Evolutionary conservation across 345 rosid species (phyloP).

Genomic region (Raphanus raphanistrum): DNA sequence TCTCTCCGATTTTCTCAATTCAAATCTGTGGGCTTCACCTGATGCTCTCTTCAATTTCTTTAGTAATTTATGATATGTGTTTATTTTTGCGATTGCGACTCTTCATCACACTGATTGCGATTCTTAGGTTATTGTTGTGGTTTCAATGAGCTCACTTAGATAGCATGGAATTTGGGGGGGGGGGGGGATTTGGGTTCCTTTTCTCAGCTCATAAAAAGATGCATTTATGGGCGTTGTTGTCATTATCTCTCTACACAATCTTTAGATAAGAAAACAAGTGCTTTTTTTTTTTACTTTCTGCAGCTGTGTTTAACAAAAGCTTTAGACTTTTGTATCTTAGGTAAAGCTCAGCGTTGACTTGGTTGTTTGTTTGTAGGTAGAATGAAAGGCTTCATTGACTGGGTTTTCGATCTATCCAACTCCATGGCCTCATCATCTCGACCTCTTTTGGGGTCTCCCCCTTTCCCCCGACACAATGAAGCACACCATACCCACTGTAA

Average conservation of each 20-base stretch:
- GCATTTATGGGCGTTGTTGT: background rate
- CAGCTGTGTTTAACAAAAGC: background rate
- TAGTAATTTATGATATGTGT: background rate
- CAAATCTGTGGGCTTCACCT: background rate
- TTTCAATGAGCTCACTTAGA: background rate
- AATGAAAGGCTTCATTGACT: conserved; percentile 85
- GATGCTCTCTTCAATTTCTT: background rate
- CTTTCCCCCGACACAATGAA: conserved; percentile 42
- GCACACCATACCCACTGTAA: conserved; percentile 49
- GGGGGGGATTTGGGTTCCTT: background rate
- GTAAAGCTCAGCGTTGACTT: background rate
- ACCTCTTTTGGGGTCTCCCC: conserved; percentile 54
- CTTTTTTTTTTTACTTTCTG: background rate
- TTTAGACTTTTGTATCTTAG: background rate
- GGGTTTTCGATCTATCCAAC: conserved; percentile 62
- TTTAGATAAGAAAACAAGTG: background rate
- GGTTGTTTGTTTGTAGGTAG: conserved; percentile 7
- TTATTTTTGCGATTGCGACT: background rate
- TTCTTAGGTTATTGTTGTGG: background rate
- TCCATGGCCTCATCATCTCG: conserved; percentile 63
- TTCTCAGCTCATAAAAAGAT: background rate
- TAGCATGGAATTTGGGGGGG: background rate
- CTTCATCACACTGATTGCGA: background rate
- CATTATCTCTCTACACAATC: background rate
- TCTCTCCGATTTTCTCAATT: background rate